Conservation (phyloP, 2,329 filamentous ascomycete genomes). For the Magnaporthiopsis poae region DNA sequence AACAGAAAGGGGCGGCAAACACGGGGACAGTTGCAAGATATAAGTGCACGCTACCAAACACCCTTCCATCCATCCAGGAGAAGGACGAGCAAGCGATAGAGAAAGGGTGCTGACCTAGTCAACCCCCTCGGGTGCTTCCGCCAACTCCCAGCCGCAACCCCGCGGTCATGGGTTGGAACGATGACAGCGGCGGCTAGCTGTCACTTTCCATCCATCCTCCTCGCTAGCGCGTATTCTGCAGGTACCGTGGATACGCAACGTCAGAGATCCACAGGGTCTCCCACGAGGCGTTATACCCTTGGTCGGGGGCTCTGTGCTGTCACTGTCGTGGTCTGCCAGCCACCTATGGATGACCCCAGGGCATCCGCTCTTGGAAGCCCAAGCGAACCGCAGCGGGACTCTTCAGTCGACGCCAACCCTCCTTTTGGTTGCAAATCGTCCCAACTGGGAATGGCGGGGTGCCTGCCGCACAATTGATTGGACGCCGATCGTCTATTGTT, state of each 20-base stretch:
- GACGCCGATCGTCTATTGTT: neutral
- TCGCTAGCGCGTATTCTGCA: neutral
- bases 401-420: neutral
- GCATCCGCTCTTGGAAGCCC: neutral
- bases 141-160: neutral
- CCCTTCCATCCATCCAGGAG: neutral
- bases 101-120: neutral
- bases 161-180: neutral
- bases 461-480: neutral
- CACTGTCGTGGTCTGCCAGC: neutral
- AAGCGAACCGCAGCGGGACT: neutral
- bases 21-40: neutral
- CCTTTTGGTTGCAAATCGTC: neutral
- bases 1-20: neutral
- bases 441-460: neutral
- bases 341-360: neutral
- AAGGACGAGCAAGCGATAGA: neutral
- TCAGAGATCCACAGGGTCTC: neutral
- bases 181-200: slow-evolving; percentile 3
- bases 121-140: neutral
- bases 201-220: neutral
- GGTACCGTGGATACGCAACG: neutral
- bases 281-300: neutral
- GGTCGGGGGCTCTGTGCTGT: neutral
- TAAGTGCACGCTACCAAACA: neutral